Base-by-base conservation (phyloP, 2,329 filamentous ascomycete species). In the Pseudohalonectria lignicola region DNA sequence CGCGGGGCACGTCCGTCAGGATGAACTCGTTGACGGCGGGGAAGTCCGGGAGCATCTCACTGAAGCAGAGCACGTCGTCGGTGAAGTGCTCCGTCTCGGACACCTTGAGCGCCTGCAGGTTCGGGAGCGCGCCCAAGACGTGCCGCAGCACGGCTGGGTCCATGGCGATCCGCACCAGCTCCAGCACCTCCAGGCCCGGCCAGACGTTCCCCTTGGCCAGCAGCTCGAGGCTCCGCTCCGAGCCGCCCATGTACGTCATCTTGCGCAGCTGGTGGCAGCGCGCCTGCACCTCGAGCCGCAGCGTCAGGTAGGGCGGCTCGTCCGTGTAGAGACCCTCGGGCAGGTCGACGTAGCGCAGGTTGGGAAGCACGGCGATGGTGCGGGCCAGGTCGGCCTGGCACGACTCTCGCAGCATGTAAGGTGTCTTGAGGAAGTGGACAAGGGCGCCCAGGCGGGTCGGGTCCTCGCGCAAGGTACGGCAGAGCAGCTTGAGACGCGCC, bases 371-470 rank as follows among this genome's bases (percentile, higher is more conserved):
- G 28, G 86, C 86, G 34, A 95, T 82, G 19, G 84, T 86, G 36
- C 87, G 78, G 9, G 90, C 88, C 35, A 95, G 73, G 45, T 90
- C 84, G 39, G 83, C 74, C 55, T 92, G 86, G 55, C 75, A 83
- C 2, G 84, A 84, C 63, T 95, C 86, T 41, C 90, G 79, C 39
- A 90, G 81, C 90, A 95, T 95, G 59, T 94, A 95, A 6, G 90
- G 86, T 42, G 86, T 79, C 65, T 94, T 94, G 51, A 96, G 68
- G 49, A 81, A 87, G 52, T 80, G 64, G 5, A 94, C 85, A 31
- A 76, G 66, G 39, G 72, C 66, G 25, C 81, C 86, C 33, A 94
- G 63, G 19, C 71, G 64, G 8, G 70, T 76, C 17, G 77, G 74
- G 44, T 87, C 81, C 36, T 90, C 83, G 45, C 87, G 78, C 36